Conservation (phyloP, 2,329 filamentous ascomycete species). For the Aspergillus pseudotamarii region DNA sequence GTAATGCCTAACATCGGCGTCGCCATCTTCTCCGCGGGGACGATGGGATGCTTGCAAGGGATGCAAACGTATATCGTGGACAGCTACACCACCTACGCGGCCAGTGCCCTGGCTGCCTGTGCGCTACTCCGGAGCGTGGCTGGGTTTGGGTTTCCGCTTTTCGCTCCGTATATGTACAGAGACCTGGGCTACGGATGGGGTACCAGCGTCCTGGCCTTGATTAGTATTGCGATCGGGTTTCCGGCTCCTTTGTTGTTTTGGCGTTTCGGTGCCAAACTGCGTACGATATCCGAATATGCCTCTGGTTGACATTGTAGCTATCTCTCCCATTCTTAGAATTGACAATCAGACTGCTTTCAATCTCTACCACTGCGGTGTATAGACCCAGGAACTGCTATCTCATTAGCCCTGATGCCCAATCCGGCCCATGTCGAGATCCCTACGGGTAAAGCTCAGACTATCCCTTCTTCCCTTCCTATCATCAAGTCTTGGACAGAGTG, state of each 20-base stretch:
- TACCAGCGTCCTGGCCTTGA: constrained; percentile 37
- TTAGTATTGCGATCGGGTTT: constrained; percentile 37
- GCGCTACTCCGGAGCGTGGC: constrained; percentile 12
- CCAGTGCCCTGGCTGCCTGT: constrained; percentile 25
- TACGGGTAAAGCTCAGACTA: too few relatives aligned
- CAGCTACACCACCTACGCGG: constrained; percentile 32
- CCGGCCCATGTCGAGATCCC: too few relatives aligned
- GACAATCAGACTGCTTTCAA: too few relatives aligned
- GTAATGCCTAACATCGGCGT: constrained; percentile 57
- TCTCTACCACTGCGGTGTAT: too few relatives aligned
- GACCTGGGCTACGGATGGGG: constrained; percentile 36
- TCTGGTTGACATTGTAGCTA: neutral
- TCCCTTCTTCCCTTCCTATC: too few relatives aligned
- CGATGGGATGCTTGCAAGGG: constrained; percentile 38
- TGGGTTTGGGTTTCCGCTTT: constrained; percentile 38
- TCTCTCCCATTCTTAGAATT: too few relatives aligned
- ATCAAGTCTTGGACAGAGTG: too few relatives aligned
- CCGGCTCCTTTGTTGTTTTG: constrained; percentile 51
- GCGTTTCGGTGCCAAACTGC: constrained; percentile 47
- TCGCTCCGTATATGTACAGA: constrained; percentile 36
- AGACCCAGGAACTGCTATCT: too few relatives aligned
- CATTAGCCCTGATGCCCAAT: too few relatives aligned
- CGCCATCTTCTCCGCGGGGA: constrained; percentile 48
- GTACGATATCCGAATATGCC: constrained; percentile 45
- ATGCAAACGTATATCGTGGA: constrained; percentile 40